Evolutionary conservation across 768 basidiomycete genomes (phyloP), one percentile per base, ranked within the genome.

Genomic region (Mycena epipterygia): DNA sequence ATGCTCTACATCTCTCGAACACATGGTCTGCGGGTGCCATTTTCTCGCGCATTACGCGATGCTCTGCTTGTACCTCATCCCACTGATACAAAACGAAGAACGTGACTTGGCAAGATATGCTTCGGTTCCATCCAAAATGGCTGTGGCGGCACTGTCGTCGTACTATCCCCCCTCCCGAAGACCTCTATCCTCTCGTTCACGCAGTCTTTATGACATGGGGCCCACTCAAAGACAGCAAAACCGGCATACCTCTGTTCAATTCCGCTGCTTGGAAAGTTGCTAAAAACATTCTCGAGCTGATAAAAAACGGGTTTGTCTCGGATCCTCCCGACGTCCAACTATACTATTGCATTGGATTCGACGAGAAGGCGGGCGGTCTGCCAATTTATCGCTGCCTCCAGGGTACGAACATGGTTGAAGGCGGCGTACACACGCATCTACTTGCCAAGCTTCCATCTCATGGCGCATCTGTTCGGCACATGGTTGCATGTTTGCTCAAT

Each of bases 381-480:
- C 75, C 78, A 3, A 68, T 80, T 7, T 81, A 80, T 44, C 69
- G 73, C 3, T 81, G 81, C 64, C 46, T 73, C 1, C 63, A 75
- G 13, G 81, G 81, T 0, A 83, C 83, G 21, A 83, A 82, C 33
- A 70, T 66, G 19, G 79, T 77, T 8, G 79, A 84, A 70, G 81
- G 83, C 27, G 80, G 79, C 19, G 79, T 84, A 1, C 82, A 84
- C 62, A 78, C 77, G 0, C 80, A 79, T 61, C 65, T 82, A 4
- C 69, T 64, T 9, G 33, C 21, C 7, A 57, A 57, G 17, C 35
- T 57, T 16, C 52, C 52, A 25, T 57, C 55, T 39, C 55, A n/a
- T 8, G 55, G 55, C 16, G 55, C 55, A 8, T 57, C 55, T 5
- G 35, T 57, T 57, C 55, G 55, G 35, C 55, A 57, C 25, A 57